These are phyloP conservation scores for Triglochin maritima DNA, from an alignment of 106 monocot genomes.

Conservation along the genomic window DNA sequence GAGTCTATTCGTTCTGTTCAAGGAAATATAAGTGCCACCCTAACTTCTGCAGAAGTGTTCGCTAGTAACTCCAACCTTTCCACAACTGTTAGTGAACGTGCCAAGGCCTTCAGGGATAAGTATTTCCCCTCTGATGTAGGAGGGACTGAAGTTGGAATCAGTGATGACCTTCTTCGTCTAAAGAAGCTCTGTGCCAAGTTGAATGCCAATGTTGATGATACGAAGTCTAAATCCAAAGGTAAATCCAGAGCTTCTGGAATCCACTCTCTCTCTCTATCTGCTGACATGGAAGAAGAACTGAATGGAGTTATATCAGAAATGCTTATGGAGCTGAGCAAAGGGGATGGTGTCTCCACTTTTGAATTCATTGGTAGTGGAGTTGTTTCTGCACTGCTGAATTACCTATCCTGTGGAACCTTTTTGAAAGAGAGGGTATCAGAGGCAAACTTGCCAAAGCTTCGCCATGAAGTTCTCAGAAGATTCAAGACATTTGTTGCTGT, in stretches of 20 bases:
- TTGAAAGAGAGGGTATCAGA: conserved; percentile 62
- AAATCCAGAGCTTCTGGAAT: conserved; percentile 52
- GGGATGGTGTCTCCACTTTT: conserved; percentile 95
- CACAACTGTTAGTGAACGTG: conserved; percentile 56
- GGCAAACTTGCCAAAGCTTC: conserved; percentile 59
- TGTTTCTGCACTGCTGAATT: conserved; percentile 68
- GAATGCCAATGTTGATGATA: conserved; percentile 43
- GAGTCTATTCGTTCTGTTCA: conserved; percentile 37
- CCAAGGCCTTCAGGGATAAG: conserved; percentile 79
- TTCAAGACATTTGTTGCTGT: conserved; percentile 69
- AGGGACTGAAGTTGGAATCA: conserved; percentile 54
- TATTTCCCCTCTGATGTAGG: conserved; percentile 60
- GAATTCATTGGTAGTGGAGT: conserved; percentile 97
- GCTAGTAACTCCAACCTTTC: conserved; percentile 45
- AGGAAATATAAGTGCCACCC: conserved; percentile 27
- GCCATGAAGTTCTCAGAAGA: conserved; percentile 59
- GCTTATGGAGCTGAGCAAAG: conserved; percentile 67
- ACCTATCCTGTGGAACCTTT: conserved; percentile 89
- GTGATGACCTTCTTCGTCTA: conserved; percentile 73
- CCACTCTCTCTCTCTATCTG: conserved; percentile 35
- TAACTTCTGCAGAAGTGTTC: conserved; percentile 31
- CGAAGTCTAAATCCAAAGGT: conserved; percentile 59
- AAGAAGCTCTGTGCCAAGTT: conserved; percentile 68
- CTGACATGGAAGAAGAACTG: conserved; percentile 47
- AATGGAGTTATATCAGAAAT: conserved; percentile 52